Base-by-base conservation (phyloP, 2,329 filamentous ascomycete genomes). In the Neospermospora avenae region DNA sequence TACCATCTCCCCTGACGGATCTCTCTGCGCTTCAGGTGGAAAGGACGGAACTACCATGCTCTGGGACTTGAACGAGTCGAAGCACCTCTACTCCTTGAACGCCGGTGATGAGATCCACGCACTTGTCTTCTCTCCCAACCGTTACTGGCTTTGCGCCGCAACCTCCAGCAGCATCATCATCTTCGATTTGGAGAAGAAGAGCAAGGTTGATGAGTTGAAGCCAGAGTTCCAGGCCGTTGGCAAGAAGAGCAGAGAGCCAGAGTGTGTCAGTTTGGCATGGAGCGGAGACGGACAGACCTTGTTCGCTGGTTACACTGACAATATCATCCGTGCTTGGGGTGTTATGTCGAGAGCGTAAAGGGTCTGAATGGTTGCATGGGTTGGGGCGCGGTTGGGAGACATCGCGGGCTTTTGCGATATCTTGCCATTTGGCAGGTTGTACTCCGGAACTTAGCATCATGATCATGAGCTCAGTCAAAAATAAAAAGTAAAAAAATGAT, bases 121-220 rank as follows among this genome's bases (percentile, higher is more conserved):
- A 73, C 93, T 99, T 72, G 95, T 98, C 80, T 99, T 99, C 91
- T 98, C 95, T 69, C 95, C 95, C 77, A 99, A 99, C 91, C 90
- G 95, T 80, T 99, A 99, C 91, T 99, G 95, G 95, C 89, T 99
- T 73, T 99, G 95, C 87, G 95, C 95, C 77, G 95, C 95, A 77
- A 99, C 95, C 68, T 86, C 91, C 77, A 91, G 86, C 83, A 92
- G 87, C 86, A 98, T 99, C 87, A 97, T 97, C 87, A 98, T 99
- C 86, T 99, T 99, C 84, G 95, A 99, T 77, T 88, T 99, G 72
- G 95, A 99, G 91, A 99, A 99, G 93, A 99, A 99, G 93, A 96
- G 89, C 89, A 98, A 97, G 90, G 93, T 98, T 77, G 93, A 98
- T 75, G 95, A 98, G 88, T 88, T 99, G 80, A 97, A 96, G 89